phyloP scores from a whole-genome alignment of 352 stramenopile species.

The Phytophthora uliginosa region DNA sequence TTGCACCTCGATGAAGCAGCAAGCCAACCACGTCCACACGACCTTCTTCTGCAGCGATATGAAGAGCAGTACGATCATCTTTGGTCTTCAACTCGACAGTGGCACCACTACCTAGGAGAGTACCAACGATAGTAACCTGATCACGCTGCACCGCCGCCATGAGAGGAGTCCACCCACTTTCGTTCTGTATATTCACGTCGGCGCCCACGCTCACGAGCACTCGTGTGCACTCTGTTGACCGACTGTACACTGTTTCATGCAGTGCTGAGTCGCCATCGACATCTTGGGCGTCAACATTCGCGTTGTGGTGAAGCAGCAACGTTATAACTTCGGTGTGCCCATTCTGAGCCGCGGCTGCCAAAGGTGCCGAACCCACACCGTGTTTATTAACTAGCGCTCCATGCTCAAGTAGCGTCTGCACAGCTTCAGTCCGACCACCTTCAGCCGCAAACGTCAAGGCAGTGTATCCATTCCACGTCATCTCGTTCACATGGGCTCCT shows the following conservation, averaged over 20 bases:
- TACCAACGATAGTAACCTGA: not conserved
- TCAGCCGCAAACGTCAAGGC: slow-evolving; percentile 31
- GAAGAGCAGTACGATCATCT: slow-evolving; percentile 15
- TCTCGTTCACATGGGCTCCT: slow-evolving; percentile 11
- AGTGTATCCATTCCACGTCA: slow-evolving; percentile 15
- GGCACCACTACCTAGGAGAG: slow-evolving; percentile 12
- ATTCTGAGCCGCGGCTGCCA: slow-evolving; percentile 8
- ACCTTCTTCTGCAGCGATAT: slow-evolving; percentile 25
- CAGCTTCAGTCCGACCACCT: not conserved
- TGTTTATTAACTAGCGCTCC: slow-evolving; percentile 4
- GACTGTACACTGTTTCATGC: slow-evolving; percentile 25
- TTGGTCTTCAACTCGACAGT: not conserved
- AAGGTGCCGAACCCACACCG: not conserved
- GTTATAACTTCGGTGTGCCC: slow-evolving; percentile 20
- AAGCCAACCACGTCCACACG: slow-evolving; percentile 11
- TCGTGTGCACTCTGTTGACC: not conserved
- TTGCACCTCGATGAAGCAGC: slow-evolving; percentile 5
- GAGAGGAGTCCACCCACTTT: slow-evolving; percentile 13
- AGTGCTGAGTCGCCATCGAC: slow-evolving; percentile 22
- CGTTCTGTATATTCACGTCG: slow-evolving; percentile 7
- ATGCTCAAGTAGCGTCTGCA: not conserved
- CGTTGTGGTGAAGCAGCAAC: slow-evolving; percentile 12
- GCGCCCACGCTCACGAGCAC: not conserved
- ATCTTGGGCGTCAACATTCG: slow-evolving; percentile 11
- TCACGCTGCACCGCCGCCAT: slow-evolving; percentile 19